Evolutionary conservation across 73 alveolate genomes (phyloP), one percentile per base, ranked within the genome.

Genomic region (Paramecium caudatum): DNA sequence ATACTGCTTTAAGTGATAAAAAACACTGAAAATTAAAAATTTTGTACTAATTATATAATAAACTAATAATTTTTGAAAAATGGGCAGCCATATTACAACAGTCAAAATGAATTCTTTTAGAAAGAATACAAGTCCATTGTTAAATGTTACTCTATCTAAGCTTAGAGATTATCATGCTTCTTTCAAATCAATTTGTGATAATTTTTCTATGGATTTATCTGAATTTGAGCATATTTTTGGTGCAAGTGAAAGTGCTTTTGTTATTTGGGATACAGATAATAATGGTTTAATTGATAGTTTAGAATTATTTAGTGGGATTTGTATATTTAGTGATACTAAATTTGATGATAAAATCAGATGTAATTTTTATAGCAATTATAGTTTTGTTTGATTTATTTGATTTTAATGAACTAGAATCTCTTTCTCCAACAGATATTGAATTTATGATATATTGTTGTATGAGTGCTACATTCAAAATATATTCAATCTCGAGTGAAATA

Each of bases 191-290:
- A 91, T 96, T 1, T 97, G 99, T 87, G 99, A 95, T 78, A 94
- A 96, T 41, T 97, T 96, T 81, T 92, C 97, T 23, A 95, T 97
- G 68, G 97, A 97, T 86, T 93, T 94, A 45, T 91, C 98, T 41
- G 99, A 97, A 83, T 96, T 97, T 82, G 99, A 97, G 63, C 97
- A 96, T 88, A 97, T 97, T 17, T 97, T 97, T 90, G 94, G 96
- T 8, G 91, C 95, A 36, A 95, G 94, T 88, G 97, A 94, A 78
- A 95, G 97, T 25, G 97, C 98, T 39, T 97, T 97, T 82, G 97
- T 93, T 39, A 91, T 97, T 34, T 97, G 98, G 98, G 99, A 97
- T 82, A 93, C 98, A 3, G 99, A 97, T 90, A 95, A 93, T 50
- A 97, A 97, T 95, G 99, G 98, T 8, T 93, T 97, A 50, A 96